These are phyloP conservation scores for Lumnitzera racemosa DNA, from an alignment of 345 rosid genomes.

Conservation along the genomic window DNA sequence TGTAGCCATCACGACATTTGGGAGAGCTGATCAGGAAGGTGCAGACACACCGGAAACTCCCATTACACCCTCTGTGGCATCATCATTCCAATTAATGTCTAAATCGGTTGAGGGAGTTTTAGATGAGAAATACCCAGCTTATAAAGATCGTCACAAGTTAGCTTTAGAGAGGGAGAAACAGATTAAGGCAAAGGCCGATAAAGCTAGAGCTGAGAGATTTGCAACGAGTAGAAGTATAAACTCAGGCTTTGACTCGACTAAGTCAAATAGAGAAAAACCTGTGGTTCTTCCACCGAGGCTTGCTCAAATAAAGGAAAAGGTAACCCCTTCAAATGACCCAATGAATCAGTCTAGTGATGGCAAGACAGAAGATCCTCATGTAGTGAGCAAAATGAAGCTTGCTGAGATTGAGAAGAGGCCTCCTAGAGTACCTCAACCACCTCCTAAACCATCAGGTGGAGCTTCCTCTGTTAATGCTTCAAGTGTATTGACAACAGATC, in stretches of 20 bases:
- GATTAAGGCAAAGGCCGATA: slow-evolving; percentile 70
- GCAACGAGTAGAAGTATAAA: slow-evolving; percentile 17
- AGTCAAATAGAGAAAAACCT: slow-evolving; percentile 20
- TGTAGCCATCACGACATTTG: slow-evolving; percentile 81
- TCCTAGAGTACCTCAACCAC: slow-evolving; percentile 74
- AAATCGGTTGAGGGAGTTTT: slow-evolving; percentile 71
- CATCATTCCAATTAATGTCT: slow-evolving; percentile 87
- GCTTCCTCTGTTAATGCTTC: slow-evolving; percentile 20
- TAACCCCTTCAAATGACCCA: slow-evolving; percentile 25
- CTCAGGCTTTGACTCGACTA: slow-evolving; percentile 18
- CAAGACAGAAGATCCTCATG: slow-evolving; percentile 45
- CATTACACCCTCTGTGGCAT: slow-evolving; percentile 45
- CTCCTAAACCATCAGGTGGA: slow-evolving; percentile 59
- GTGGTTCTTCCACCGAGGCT: slow-evolving; percentile 63
- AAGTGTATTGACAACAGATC: slow-evolving; percentile 31
- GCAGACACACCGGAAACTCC: slow-evolving; percentile 56
- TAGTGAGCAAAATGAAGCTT: slow-evolving; percentile 60
- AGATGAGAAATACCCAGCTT: slow-evolving; percentile 87
- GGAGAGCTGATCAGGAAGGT: slow-evolving; percentile 52
- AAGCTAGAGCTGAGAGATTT: slow-evolving; percentile 72
- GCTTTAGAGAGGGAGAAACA: slow-evolving; percentile 86
- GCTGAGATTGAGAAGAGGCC: slow-evolving; percentile 79
- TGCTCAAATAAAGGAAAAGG: slow-evolving; percentile 68
- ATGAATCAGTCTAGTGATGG: slow-evolving; percentile 45
- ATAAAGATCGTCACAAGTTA: slow-evolving; percentile 84